Evolutionary conservation across 2,329 filamentous ascomycete genomes (phyloP).

Genomic region (Colletotrichum brevisporum): DNA sequence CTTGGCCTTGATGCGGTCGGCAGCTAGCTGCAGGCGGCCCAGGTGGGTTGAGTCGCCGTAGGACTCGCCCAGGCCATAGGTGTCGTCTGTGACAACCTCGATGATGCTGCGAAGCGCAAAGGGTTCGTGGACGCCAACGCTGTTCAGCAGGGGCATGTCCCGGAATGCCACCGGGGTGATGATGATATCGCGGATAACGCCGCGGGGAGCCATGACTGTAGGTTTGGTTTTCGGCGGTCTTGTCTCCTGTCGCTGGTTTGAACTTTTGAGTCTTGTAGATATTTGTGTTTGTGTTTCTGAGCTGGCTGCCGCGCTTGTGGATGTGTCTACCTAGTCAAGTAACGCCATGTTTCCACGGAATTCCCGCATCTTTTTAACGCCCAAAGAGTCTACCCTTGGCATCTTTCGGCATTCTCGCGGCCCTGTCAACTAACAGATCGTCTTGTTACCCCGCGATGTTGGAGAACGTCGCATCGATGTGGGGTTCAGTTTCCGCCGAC

Average conservation of each 20-base stretch:
- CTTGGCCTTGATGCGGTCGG: slow-evolving; percentile 45
- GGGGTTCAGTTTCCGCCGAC: slow-evolving; percentile 18
- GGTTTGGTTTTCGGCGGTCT: background rate
- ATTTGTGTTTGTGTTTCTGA: no score
- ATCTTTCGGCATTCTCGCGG: background rate
- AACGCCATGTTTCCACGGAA: background rate
- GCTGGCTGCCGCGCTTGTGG: no score
- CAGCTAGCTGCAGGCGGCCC: slow-evolving; percentile 50
- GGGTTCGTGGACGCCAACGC: slow-evolving; percentile 59
- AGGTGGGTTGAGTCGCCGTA: slow-evolving; percentile 57
- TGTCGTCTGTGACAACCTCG: slow-evolving; percentile 52
- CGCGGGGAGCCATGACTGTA: slow-evolving; percentile 46
- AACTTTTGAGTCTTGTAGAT: no score
- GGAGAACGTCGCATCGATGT: background rate
- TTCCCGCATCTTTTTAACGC: background rate
- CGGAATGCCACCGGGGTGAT: slow-evolving; percentile 61
- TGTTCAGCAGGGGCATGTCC: slow-evolving; percentile 60
- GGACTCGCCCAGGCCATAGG: slow-evolving; percentile 57
- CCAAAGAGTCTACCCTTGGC: background rate
- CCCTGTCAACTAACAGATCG: background rate
- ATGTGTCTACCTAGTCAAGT: background rate
- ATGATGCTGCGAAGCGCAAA: slow-evolving; percentile 59
- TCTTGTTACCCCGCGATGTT: background rate
- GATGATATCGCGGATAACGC: slow-evolving; percentile 53
- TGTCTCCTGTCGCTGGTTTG: background rate